Evolutionary conservation across 2,329 filamentous ascomycete species (phyloP).

Genomic region (Keithomyces neogunnii): DNA sequence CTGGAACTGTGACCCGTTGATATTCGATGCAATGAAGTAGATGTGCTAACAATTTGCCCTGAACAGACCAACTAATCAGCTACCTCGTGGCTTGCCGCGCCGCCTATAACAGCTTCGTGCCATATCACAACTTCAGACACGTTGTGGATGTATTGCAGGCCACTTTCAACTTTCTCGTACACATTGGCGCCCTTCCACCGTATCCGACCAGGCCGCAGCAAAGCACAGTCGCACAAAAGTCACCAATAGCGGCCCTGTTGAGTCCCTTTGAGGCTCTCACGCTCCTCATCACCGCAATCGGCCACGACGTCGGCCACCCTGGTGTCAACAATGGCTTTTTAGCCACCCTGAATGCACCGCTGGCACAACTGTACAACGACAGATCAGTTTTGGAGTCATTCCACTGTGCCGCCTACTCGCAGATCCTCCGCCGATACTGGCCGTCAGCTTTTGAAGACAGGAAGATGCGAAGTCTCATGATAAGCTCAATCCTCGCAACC

Average conservation of each 20-base stretch:
- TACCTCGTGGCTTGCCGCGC: constrained; percentile 84
- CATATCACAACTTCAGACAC: constrained; percentile 97
- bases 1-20: no score
- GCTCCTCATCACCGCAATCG: constrained; percentile 89
- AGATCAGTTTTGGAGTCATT: constrained; percentile 95
- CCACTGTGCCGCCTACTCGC: constrained; percentile 93
- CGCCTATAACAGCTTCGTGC: constrained; percentile 94
- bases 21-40: background rate
- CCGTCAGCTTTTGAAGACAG: constrained; percentile 69
- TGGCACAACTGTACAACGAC: constrained; percentile 95
- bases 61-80: constrained; percentile 65
- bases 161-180: constrained; percentile 80
- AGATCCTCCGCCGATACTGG: constrained; percentile 91
- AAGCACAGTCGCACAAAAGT: constrained; percentile 33
- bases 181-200: constrained; percentile 65
- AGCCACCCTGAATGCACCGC: constrained; percentile 79
- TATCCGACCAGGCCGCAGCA: constrained; percentile 41
- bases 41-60: constrained; percentile 28
- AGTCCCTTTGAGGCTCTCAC: constrained; percentile 81
- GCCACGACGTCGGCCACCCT: constrained; percentile 94
- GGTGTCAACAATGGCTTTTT: constrained; percentile 98
- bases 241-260: constrained; percentile 66
- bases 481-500: constrained; percentile 93
- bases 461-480: constrained; percentile 82
- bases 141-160: constrained; percentile 95